Conservation (phyloP, 805 yeast genomes). For the Candida vartiovaarae region DNA sequence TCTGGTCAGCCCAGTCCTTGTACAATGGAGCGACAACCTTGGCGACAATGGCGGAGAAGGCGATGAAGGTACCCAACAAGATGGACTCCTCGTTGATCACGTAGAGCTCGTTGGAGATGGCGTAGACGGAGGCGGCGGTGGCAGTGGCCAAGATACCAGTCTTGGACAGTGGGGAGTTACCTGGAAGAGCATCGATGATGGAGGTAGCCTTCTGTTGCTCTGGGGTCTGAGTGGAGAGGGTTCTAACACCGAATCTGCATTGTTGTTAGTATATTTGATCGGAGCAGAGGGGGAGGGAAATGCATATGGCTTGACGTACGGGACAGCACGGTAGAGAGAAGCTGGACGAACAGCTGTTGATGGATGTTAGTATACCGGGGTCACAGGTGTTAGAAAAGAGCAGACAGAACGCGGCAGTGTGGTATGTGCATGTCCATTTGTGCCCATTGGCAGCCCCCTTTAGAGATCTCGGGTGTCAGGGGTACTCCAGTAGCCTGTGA, state of each 20-base stretch:
- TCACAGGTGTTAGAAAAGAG: too few species aligned
- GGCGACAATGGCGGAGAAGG: slow-evolving; percentile 67
- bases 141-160: slow-evolving; percentile 93
- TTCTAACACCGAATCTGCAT: slow-evolving; percentile 44
- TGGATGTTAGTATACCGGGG: not conserved
- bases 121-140: slow-evolving; percentile 90
- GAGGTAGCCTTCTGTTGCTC: slow-evolving; percentile 94
- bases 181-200: slow-evolving; percentile 89
- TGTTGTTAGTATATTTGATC: not conserved
- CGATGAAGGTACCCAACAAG: slow-evolving; percentile 71
- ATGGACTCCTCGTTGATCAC: slow-evolving; percentile 93
- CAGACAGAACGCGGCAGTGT: too few species aligned
- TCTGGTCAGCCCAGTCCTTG: slow-evolving; percentile 88
- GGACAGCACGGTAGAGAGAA: not conserved
- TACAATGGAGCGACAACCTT: slow-evolving; percentile 92
- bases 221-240: slow-evolving; percentile 49
- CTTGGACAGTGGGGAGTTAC: slow-evolving; percentile 79
- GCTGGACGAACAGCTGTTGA: slow-evolving; percentile 1
- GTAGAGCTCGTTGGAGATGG: slow-evolving; percentile 87
- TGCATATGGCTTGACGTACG: not conserved
- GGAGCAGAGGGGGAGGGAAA: not conserved
- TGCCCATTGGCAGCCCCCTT: too few species aligned
- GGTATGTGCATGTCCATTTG: too few species aligned
- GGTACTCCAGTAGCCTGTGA: too few species aligned
- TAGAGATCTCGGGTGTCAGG: too few species aligned